Conservation (phyloP, 192 early-diverging fungal species). For the Linnemannia exigua region DNA sequence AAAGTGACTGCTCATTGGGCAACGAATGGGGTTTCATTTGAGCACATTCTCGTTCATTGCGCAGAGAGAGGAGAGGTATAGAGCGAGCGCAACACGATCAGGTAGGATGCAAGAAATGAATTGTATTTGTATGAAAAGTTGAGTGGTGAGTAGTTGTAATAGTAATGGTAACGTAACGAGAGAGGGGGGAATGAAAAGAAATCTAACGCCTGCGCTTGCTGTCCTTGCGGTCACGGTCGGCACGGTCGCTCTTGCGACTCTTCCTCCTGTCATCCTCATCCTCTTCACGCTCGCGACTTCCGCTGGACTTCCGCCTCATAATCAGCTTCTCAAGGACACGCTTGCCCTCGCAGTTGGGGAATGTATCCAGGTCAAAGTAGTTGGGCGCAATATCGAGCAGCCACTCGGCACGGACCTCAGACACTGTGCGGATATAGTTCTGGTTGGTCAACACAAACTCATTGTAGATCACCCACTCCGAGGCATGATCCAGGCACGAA, state of each 20-base stretch:
- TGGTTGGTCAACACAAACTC: constrained; percentile 98
- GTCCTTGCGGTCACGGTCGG: constrained; percentile 48
- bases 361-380: constrained; percentile 93
- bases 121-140: neutral
- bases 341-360: constrained; percentile 94
- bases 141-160: neutral
- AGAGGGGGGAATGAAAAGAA: neutral
- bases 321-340: constrained; percentile 83
- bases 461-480: constrained; percentile 99
- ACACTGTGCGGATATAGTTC: constrained; percentile 96
- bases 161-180: neutral
- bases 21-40: neutral
- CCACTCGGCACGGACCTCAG: constrained; percentile 91
- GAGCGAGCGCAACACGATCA: neutral
- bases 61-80: no score
- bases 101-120: neutral
- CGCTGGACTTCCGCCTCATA: constrained; percentile 62
- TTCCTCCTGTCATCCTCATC: constrained; percentile 36
- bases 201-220: constrained; percentile 46
- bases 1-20: neutral
- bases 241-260: constrained; percentile 48
- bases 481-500: constrained; percentile 87
- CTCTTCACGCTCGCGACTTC: constrained; percentile 38
- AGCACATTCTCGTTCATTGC: no score
- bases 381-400: constrained; percentile 85